Conservation (phyloP, 495 filamentous ascomycete species). For the Trichodelitschia bisporula region DNA sequence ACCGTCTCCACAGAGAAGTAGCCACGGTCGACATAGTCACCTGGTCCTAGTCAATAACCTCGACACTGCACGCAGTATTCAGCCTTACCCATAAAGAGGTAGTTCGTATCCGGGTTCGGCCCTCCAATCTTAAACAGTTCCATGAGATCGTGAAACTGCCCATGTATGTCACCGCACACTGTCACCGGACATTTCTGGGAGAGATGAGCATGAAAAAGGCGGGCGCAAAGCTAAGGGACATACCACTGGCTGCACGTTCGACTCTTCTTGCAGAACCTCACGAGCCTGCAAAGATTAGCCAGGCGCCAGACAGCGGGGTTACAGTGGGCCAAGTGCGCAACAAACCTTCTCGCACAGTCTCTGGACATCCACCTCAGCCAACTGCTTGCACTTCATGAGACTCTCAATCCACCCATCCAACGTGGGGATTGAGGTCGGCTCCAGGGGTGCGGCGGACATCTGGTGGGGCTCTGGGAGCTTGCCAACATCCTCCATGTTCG, state of each 20-base stretch:
- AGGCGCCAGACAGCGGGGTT: constrained; percentile 10
- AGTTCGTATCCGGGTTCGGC: constrained; percentile 90
- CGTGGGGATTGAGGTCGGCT: constrained; percentile 74
- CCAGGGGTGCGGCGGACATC: constrained; percentile 39
- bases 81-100: constrained; percentile 43
- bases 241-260: constrained; percentile 97
- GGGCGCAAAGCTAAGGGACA: constrained; percentile 14
- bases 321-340: no score
- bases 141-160: constrained; percentile 97
- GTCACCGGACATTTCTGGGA: constrained; percentile 19
- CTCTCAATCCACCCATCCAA: constrained; percentile 96
- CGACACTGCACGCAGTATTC: background rate
- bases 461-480: constrained; percentile 62
- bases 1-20: constrained; percentile 97
- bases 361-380: constrained; percentile 84
- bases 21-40: constrained; percentile 92
- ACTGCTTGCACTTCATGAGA: constrained; percentile 95
- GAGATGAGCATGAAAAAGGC: background rate
- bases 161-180: constrained; percentile 31
- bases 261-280: constrained; percentile 91
- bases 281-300: constrained; percentile 35
- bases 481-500: constrained; percentile 93
- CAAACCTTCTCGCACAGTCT: constrained; percentile 90
- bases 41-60: constrained; percentile 16
- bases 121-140: constrained; percentile 92